These are phyloP conservation scores for Myriosclerotinia scirpicola DNA, from an alignment of 2,329 filamentous ascomycete genomes.

Conservation along the genomic window DNA sequence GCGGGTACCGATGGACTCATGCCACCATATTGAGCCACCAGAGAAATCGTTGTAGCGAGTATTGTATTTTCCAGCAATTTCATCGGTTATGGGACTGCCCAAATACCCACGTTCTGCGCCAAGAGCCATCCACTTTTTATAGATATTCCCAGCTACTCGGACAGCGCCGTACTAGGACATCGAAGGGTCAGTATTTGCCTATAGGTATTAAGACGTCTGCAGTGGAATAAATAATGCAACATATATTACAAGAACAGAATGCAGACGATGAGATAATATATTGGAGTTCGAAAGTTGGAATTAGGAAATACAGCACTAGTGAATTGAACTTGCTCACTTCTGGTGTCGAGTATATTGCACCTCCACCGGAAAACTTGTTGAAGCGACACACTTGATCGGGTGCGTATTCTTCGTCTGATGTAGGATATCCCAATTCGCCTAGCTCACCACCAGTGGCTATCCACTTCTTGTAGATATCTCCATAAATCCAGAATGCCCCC, in stretches of 20 bases:
- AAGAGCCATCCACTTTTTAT: constrained; percentile 11
- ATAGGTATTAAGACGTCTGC: neutral
- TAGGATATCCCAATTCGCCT: constrained; percentile 11
- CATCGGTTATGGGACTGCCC: constrained; percentile 3
- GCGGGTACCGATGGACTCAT: constrained; percentile 3
- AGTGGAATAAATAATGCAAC: too few species aligned
- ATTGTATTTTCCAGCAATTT: neutral
- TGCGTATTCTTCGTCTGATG: constrained; percentile 11
- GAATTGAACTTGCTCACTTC: constrained; percentile 9
- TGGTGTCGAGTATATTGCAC: constrained; percentile 3
- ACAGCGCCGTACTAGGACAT: neutral
- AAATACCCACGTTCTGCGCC: constrained; percentile 8
- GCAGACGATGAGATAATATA: neutral
- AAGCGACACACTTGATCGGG: constrained; percentile 6
- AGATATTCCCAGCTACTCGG: constrained; percentile 4
- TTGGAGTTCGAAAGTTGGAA: neutral
- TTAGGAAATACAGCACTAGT: neutral
- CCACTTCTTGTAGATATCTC: constrained; percentile 21
- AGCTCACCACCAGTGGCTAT: constrained; percentile 8
- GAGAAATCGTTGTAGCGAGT: constrained; percentile 12
- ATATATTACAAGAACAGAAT: neutral
- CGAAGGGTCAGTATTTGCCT: neutral
- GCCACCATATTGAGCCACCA: constrained; percentile 19
- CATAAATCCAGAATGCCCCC: constrained; percentile 17
- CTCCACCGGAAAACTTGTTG: constrained; percentile 8